These are phyloP conservation scores for Cucurbita maxima DNA, from an alignment of 306 rosid species.

Conservation along the genomic window DNA sequence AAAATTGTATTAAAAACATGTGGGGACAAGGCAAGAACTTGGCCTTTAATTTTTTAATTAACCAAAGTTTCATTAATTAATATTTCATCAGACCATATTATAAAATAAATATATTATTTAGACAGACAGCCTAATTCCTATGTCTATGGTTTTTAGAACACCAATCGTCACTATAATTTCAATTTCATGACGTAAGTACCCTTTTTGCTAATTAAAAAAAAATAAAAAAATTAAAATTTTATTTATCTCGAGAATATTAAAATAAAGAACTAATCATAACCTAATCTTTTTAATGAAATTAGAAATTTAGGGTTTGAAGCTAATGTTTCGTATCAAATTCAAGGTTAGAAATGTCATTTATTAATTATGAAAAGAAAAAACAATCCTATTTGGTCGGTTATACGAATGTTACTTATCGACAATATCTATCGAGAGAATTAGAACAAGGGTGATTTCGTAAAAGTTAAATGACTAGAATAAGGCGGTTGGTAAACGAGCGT, in stretches of 20 bases:
- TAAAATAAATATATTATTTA: no score
- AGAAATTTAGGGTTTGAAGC: not conserved
- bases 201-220: not conserved
- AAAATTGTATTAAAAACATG: no score
- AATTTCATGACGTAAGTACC: not conserved
- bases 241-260: not conserved
- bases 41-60: not conserved
- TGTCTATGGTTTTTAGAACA: not conserved
- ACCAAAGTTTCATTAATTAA: not conserved
- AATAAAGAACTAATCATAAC: not conserved
- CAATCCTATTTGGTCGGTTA: no score
- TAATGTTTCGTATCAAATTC: no score
- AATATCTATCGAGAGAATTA: no score
- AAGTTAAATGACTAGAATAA: no score
- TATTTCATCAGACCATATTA: not conserved
- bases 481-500: no score
- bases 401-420: no score
- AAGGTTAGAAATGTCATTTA: no score
- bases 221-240: not conserved
- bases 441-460: no score
- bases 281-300: no score
- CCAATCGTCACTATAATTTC: not conserved
- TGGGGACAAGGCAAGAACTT: not conserved
- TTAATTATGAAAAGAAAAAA: no score
- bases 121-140: not conserved